Evolutionary conservation across 2,329 filamentous ascomycete species (phyloP), one percentile per base, ranked within the genome.

Genomic region (Akanthomyces muscarius): DNA sequence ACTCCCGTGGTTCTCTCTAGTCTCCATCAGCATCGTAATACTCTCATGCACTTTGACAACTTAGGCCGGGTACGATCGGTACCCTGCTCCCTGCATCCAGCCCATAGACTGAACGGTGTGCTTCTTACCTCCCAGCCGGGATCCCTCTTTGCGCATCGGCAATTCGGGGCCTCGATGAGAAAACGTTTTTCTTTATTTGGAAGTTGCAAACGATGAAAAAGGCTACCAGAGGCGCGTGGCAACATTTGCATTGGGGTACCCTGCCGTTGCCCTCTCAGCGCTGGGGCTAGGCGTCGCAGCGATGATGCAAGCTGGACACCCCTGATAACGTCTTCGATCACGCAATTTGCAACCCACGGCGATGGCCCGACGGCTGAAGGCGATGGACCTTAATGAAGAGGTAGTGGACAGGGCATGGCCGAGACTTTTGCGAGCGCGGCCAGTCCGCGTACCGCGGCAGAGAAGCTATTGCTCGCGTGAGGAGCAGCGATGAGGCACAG

Each of bases 311-410:
- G 33, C 33, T 13, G 10, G 33, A 10, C 33, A 8, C 33, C 33
- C 55, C 42, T 33, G 30, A 58, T 48, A 48, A 48, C 42, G 44
- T 58, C 44, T 47, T 57, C 42, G 16, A 58, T 44, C 55, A 58
- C 55, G 55, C 55, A 45, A 58, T 58, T 48, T 58, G 28, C 30
- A n/a, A n/a, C 28, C 55, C 44, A 48, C 21, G 23, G 55, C 55
- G 55, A 58, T 30, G 42, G 55, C 8, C 55, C 55, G 55, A 18
- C 44, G 28, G 28, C 30, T 48, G 28, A 47, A 47, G 44, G 28
- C 55, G 55, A 58, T n/a, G 55, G 21, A 48, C 55, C 55, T 58
- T 47, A 36, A 45, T 54, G n/a, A 10, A 8, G 10, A 23, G 38
- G 23, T 28, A 3, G 7, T 11, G 38, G 11, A 28, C 44, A 58